phyloP scores from a whole-genome alignment of 805 yeast genomes.

The Wickerhamomyces mucosus region DNA sequence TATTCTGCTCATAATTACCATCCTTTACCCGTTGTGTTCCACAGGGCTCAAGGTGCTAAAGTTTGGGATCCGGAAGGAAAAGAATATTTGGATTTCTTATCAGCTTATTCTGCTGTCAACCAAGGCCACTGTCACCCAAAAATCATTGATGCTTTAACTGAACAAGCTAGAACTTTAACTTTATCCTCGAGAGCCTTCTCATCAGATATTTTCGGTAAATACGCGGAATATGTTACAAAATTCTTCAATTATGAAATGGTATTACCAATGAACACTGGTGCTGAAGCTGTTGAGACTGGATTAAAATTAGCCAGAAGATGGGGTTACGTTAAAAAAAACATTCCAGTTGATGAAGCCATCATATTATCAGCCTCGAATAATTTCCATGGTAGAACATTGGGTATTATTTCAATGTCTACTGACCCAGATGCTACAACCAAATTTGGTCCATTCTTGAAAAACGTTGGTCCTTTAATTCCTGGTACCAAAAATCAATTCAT shows the following conservation, averaged over 20 bases:
- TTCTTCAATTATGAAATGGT: slow-evolving; percentile 87
- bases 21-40: slow-evolving; percentile 91
- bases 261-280: slow-evolving; percentile 97
- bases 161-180: slow-evolving; percentile 80
- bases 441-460: slow-evolving; percentile 83
- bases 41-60: slow-evolving; percentile 79
- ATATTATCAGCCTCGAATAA: slow-evolving; percentile 81
- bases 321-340: slow-evolving; percentile 87
- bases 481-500: slow-evolving; percentile 51
- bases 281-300: slow-evolving; percentile 96
- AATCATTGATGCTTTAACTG: slow-evolving; percentile 73
- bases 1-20: slow-evolving; percentile 97
- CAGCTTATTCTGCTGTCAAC: slow-evolving; percentile 95
- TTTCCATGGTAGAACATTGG: slow-evolving; percentile 95
- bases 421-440: slow-evolving; percentile 85
- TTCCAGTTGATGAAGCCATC: slow-evolving; percentile 76
- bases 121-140: slow-evolving; percentile 98
- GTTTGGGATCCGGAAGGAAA: slow-evolving; percentile 99
- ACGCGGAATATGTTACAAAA: slow-evolving; percentile 82
- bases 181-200: slow-evolving; percentile 90
- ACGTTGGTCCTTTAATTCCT: slow-evolving; percentile 80
- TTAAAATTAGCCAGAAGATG: slow-evolving; percentile 92
- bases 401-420: slow-evolving; percentile 92
- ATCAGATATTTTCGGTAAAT: slow-evolving; percentile 77
- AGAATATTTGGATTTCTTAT: slow-evolving; percentile 83